Base-by-base conservation (phyloP, 345 rosid genomes). In the Camelina laxa region DNA sequence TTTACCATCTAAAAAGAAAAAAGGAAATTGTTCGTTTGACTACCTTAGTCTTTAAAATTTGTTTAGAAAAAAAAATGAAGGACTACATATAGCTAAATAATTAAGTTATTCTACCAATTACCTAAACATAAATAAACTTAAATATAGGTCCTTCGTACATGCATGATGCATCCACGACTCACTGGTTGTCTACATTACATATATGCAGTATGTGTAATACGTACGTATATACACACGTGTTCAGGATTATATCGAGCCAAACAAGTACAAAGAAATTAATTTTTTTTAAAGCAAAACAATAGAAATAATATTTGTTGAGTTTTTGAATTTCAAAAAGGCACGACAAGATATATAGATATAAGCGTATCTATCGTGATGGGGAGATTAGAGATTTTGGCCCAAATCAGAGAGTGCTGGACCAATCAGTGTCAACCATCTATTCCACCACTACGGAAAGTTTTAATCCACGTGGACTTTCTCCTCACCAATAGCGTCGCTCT, bases 401-500 rank as follows among this genome's bases (percentile, higher is more conserved):
- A 53, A 70, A 55, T 22, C 60, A 68, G 41, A 76, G 27, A 24
- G 36, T 14, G 75, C 55, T 76, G 80, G 75, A 70, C 80, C 72
- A 76, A 76, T 76, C 47, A 57, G 38, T 11, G 13, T 6, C 36
- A 19, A 64, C 67, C 80, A 76, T 70, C 55, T 76, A 76, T 70
- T 63, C 70, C 54, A 76, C 72, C 75, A 76, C 80, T 70, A 56
- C 13, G 13, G 0, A 60, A 76, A 76, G 72, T 56, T 36, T 24
- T 35, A 19, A 1, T 39, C 55, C 61, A 70, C 80, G 67, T 70
- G 67, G 65, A 47, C 72, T 50, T 19, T 47, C 44, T 70, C 38
- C 13, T 19, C 33, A 19, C 80, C 80, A 76, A 63, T 76, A 62
- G 65, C 50, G 50, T 63, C 71, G 33, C 59, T 13, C 71, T 63